A percentile compares a stretch with the other conserved stretches of the same genome.
Evolutionary conservation across 1,284 basidiomycete species (phyloP).

Genomic region (Quambalaria eucalypti): DNA sequence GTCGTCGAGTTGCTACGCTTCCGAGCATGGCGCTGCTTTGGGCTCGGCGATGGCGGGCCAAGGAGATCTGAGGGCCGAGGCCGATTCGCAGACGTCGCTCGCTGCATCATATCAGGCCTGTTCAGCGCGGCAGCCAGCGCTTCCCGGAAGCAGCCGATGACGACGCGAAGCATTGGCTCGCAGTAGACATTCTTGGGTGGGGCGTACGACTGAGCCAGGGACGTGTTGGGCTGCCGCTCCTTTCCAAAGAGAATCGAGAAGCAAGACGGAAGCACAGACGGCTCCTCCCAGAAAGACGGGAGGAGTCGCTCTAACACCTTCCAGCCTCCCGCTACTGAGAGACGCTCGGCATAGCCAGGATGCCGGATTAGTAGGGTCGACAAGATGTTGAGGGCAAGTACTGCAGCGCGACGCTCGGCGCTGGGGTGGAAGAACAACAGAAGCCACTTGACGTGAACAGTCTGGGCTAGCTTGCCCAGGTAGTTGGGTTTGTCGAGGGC

Average conservation of each 20-base stretch:
- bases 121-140: constrained; percentile 9
- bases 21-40: constrained; percentile 10
- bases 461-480: constrained; percentile 15
- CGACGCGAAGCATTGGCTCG: constrained; percentile 24
- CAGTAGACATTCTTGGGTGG: constrained; percentile 6
- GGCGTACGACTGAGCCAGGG: constrained; percentile 2
- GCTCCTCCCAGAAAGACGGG: constrained; percentile 60
- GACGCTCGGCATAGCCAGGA: constrained; percentile 48
- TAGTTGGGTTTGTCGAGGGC: constrained; percentile 17
- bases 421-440: constrained; percentile 34
- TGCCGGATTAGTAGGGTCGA: constrained; percentile 12
- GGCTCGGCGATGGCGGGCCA: background rate
- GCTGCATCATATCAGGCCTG: background rate
- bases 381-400: constrained; percentile 20
- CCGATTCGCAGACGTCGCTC: background rate
- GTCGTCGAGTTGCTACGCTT: constrained; percentile 30
- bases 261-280: constrained; percentile 56
- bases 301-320: constrained; percentile 65
- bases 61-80: constrained; percentile 12
- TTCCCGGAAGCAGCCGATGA: constrained; percentile 25
- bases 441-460: constrained; percentile 29
- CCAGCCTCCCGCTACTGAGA: constrained; percentile 61
- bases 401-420: constrained; percentile 16
- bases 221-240: constrained; percentile 51
- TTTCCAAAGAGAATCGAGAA: constrained; percentile 58